phyloP scores from a whole-genome alignment of 2,329 filamentous ascomycete genomes.

The Colletotrichum kahawae region DNA sequence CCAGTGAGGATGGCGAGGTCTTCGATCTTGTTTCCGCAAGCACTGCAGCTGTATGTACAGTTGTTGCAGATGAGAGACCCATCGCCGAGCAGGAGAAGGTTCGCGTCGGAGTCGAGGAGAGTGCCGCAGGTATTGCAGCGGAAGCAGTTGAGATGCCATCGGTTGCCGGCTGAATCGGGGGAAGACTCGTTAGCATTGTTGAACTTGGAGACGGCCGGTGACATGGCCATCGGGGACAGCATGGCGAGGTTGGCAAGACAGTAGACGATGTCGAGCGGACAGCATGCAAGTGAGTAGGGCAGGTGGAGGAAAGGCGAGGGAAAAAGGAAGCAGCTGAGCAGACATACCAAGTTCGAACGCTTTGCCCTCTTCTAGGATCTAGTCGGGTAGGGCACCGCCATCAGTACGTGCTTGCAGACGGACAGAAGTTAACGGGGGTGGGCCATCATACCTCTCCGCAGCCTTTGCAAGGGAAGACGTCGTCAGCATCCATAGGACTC shows the following conservation, averaged over 20 bases:
- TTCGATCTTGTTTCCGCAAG: slow-evolving; percentile 97
- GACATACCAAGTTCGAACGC: slow-evolving; percentile 91
- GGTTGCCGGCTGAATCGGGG: slow-evolving; percentile 73
- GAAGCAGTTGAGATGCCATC: slow-evolving; percentile 99
- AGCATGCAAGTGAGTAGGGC: neutral
- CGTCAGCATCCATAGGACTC: slow-evolving; percentile 75
- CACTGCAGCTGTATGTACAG: slow-evolving; percentile 98
- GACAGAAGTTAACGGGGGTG: neutral
- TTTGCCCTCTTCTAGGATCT: slow-evolving; percentile 98
- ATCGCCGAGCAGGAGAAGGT: slow-evolving; percentile 94
- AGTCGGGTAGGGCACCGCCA: slow-evolving; percentile 24
- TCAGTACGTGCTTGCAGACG: slow-evolving; percentile 20
- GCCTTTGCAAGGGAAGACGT: slow-evolving; percentile 88
- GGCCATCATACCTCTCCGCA: slow-evolving; percentile 78
- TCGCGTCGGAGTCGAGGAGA: slow-evolving; percentile 96
- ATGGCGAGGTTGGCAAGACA: neutral
- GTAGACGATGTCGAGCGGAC: neutral
- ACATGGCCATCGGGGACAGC: slow-evolving; percentile 11
- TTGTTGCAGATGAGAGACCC: slow-evolving; percentile 99
- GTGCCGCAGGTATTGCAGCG: slow-evolving; percentile 95
- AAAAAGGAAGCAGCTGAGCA: neutral
- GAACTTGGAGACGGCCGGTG: slow-evolving; percentile 23
- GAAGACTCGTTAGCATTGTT: slow-evolving; percentile 28
- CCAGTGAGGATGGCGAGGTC: slow-evolving; percentile 96
- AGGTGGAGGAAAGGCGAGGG: neutral